Percentiles rank a stretch among this genome's conserved stretches.
Conservation (phyloP, 2,329 filamentous ascomycete species). For the Aspergillus quadrilineatus region DNA sequence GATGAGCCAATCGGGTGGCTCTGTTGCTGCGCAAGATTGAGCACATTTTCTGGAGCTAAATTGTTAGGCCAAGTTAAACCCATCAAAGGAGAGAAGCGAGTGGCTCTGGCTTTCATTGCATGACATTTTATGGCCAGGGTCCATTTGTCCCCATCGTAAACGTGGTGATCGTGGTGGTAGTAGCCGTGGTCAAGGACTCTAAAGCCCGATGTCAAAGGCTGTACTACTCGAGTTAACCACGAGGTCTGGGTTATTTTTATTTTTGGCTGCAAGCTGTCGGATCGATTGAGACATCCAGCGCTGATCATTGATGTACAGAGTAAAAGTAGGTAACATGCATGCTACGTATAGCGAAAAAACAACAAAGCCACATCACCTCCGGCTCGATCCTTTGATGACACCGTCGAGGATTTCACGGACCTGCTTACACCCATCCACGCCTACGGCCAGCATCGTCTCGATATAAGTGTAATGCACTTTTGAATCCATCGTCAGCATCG, state of each 20-base stretch:
- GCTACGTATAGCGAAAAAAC: neutral
- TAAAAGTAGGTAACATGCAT: neutral
- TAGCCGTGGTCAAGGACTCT: neutral
- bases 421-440: slow-evolving; percentile 86
- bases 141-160: neutral
- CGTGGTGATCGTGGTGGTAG: neutral
- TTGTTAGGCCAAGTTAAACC: neutral
- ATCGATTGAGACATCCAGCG: neutral
- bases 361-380: slow-evolving; percentile 8
- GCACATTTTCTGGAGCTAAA: slow-evolving; percentile 23
- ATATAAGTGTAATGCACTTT: slow-evolving; percentile 75
- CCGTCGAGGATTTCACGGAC: slow-evolving; percentile 77
- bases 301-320: slow-evolving; percentile 1
- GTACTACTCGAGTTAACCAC: neutral
- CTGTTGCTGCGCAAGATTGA: slow-evolving; percentile 21
- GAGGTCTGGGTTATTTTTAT: neutral
- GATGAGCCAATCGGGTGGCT: slow-evolving; percentile 1
- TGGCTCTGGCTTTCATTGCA: neutral
- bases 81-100: neutral
- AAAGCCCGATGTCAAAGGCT: neutral
- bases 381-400: slow-evolving; percentile 55
- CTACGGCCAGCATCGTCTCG: slow-evolving; percentile 91
- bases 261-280: neutral
- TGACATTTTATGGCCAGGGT: neutral
- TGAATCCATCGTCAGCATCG: slow-evolving; percentile 80